Evolutionary conservation across 2,329 filamentous ascomycete species (phyloP).

Genomic region (Colletotrichum gloeosporioides): DNA sequence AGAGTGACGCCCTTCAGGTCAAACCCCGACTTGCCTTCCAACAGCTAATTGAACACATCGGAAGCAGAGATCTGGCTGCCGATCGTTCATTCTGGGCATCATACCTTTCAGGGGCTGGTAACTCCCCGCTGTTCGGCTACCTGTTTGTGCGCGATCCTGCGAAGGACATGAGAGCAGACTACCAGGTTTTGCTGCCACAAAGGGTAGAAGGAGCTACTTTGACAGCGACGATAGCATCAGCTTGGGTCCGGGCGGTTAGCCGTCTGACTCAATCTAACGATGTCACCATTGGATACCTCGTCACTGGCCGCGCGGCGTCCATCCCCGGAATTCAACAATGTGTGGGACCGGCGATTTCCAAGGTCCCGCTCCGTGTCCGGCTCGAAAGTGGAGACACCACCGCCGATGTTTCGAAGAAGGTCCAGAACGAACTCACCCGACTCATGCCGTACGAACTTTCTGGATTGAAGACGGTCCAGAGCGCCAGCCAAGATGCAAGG

Average conservation of each 20-base stretch:
- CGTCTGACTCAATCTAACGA: neutral
- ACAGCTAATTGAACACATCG: neutral
- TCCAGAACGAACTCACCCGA: neutral
- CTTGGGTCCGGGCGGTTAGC: neutral
- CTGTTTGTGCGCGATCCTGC: neutral
- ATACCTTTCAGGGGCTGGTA: neutral
- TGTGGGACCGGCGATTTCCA: neutral
- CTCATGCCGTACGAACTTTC: constrained; percentile 5
- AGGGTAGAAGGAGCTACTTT: neutral
- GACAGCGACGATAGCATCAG: neutral
- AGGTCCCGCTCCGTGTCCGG: neutral
- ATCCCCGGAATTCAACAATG: neutral
- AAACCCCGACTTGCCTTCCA: neutral
- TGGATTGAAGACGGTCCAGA: neutral
- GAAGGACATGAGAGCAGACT: neutral
- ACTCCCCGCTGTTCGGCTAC: neutral
- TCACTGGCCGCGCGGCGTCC: neutral
- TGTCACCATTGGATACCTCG: neutral
- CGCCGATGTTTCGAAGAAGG: neutral
- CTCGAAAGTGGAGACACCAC: neutral
- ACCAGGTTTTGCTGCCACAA: neutral
- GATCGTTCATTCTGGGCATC: constrained; percentile 3
- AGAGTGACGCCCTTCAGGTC: neutral
- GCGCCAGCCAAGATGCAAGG: neutral
- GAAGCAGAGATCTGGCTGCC: neutral